Conservation (phyloP, 495 filamentous ascomycete genomes). For the Usnea hakonensis region DNA sequence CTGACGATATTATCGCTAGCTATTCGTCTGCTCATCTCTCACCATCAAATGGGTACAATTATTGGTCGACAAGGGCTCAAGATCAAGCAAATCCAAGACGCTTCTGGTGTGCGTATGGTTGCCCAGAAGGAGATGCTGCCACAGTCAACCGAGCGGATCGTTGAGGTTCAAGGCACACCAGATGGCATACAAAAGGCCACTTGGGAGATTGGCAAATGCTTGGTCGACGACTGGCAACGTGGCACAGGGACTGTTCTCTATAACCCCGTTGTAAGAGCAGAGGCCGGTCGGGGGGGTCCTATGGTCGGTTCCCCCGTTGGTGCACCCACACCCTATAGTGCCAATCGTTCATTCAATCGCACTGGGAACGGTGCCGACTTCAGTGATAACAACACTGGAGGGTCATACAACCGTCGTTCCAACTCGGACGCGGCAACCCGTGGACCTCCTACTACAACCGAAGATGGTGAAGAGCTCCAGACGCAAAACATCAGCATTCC, state of each 20-base stretch:
- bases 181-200: slow-evolving; percentile 90
- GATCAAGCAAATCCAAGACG: slow-evolving; percentile 99
- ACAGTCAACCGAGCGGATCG: slow-evolving; percentile 96
- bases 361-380: slow-evolving; percentile 98
- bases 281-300: slow-evolving; percentile 47
- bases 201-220: slow-evolving; percentile 98
- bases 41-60: slow-evolving; percentile 99
- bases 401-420: slow-evolving; percentile 65
- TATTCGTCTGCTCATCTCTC: slow-evolving; percentile 93
- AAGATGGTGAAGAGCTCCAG: slow-evolving; percentile 95
- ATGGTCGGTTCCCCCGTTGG: slow-evolving; percentile 34
- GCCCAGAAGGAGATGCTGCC: slow-evolving; percentile 99
- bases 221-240: slow-evolving; percentile 95
- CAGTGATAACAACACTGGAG: slow-evolving; percentile 59
- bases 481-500: slow-evolving; percentile 99
- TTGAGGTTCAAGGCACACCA: slow-evolving; percentile 88
- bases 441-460: slow-evolving; percentile 74
- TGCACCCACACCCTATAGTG: slow-evolving; percentile 40
- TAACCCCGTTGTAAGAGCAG: slow-evolving; percentile 86
- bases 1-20: slow-evolving; percentile 47
- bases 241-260: slow-evolving; percentile 94
- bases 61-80: slow-evolving; percentile 93
- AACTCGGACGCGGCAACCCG: slow-evolving; percentile 67
- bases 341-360: slow-evolving; percentile 69
- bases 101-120: slow-evolving; percentile 95